Evolutionary conservation across 2,329 filamentous ascomycete genomes (phyloP).

Genomic region (Aureobasidium sp.): DNA sequence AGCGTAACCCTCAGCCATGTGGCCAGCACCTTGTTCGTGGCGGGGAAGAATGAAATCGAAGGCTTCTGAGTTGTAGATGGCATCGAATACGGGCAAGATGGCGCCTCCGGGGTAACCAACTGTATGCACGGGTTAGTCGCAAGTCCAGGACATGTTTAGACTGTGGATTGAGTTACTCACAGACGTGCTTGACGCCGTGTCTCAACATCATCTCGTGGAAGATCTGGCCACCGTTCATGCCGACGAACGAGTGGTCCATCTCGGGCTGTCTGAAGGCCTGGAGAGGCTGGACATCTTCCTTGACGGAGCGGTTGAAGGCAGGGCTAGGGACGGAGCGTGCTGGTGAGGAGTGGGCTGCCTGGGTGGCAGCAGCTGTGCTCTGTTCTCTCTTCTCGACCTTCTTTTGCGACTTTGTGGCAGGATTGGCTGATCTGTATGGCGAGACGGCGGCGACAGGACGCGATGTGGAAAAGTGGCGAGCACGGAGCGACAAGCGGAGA

Average conservation of each 20-base stretch:
- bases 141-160: background rate
- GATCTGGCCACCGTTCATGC: conserved; percentile 90
- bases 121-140: conserved; percentile 17
- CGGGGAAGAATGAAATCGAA: conserved; percentile 93
- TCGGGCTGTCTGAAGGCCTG: conserved; percentile 38
- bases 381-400: conserved; percentile 31
- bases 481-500: conserved; percentile 28
- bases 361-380: conserved; percentile 32
- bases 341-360: conserved; percentile 22
- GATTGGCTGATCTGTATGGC: conserved; percentile 27
- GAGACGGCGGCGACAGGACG: conserved; percentile 33
- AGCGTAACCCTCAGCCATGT: conserved; percentile 98
- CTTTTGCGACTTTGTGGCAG: conserved; percentile 9
- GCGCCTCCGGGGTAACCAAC: conserved; percentile 80
- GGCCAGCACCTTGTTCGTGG: conserved; percentile 95
- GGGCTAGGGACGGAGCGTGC: conserved; percentile 35
- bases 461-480: conserved; percentile 37
- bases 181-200: conserved; percentile 86
- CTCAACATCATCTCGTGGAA: conserved; percentile 99
- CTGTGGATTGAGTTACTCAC: conserved; percentile 46
- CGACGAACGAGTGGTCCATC: conserved; percentile 64
- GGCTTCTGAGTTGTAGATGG: conserved; percentile 95
- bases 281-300: conserved; percentile 35
- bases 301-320: conserved; percentile 39
- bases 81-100: conserved; percentile 96